Evolutionary conservation across 805 yeast species (phyloP), one percentile per base, ranked within the genome.

Genomic region (Saturnispora mendoncae): DNA sequence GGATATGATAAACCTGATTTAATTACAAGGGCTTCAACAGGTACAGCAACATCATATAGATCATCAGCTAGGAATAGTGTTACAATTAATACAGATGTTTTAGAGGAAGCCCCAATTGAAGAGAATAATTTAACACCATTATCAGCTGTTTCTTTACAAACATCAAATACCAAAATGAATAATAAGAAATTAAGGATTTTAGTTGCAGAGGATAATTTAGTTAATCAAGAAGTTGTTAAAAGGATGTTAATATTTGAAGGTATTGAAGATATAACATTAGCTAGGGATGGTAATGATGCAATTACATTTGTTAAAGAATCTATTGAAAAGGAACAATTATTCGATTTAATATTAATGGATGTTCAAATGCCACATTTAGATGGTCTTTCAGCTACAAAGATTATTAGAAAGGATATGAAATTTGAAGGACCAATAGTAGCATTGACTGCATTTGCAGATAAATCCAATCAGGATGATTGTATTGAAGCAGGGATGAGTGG

Each of bases 301-400:
- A 75, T 88, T 29, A 79, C 77, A 9, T 64, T 71, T 38, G 78
- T 86, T 2, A 68, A 73, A 46, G 69, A 68, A 26, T 64, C 78
- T 2, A 51, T 64, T 20, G 68, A 60, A 2, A 53, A 59, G 2
- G 60, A 60, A 13, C 65, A 65, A 8, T 53, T 57, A 13, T 86
- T 69, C 57, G 90, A 85, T 56, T 62, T 90, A 41, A 76, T 92
- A 2, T 84, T 90, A 56, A 90, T 90, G 98, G 98, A 90, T 60
- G 94, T 90, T 39, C 97, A 90, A 61, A 90, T 88, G 97, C 97
- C 97, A 4, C 80, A 76, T 52, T 69, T 87, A 50, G 97, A 90
- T 57, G 98, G 98, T 3, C 64, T 88, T 24, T 67, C 77, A 20
- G 95, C 97, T 0, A 87, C 97, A 0, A 75, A 67, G 46, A 68